Base-by-base conservation (phyloP, 805 yeast genomes). In the Candida morakotiae region DNA sequence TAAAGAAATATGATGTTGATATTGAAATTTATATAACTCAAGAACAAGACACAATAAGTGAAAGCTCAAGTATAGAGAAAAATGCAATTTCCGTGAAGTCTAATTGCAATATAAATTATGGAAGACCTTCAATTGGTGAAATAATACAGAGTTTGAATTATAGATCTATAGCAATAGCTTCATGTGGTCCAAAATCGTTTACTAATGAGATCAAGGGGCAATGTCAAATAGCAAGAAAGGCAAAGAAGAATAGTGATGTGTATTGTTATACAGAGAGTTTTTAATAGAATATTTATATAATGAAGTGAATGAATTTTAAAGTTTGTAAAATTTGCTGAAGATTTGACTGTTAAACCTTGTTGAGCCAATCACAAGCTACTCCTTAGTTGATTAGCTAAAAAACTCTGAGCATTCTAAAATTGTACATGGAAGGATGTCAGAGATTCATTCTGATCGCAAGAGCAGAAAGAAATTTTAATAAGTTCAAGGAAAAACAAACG, bases 241-340 rank as follows among this genome's bases (percentile, higher is more conserved):
- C 31, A 4, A 34, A 26, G n/a, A 43, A 55, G 25, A 51, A 66
- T 2, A 71, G 71, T 1, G 71, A 68, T 39, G 53, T 71, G 27
- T 68, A 69, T 43, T 62, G 68, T 44, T 64, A 65, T 42, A 56
- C 60, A 6, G 75, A 70, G 39, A 44, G 60, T n/a, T 60, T 52
- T 38, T 54, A 48, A 20, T 18, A n/a, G n/a, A n/a, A n/a, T n/a
- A n/a, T n/a, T n/a, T n/a, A n/a, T n/a, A n/a, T n/a, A n/a, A n/a
- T n/a, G n/a, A n/a, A n/a, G n/a, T n/a, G n/a, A n/a, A n/a, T n/a
- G n/a, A n/a, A n/a, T n/a, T n/a, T n/a, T n/a, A n/a, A n/a, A n/a
- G n/a, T n/a, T n/a, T n/a, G n/a, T n/a, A n/a, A n/a, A n/a, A n/a
- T n/a, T n/a, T n/a, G n/a, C n/a, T n/a, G n/a, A n/a, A n/a, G n/a